Evolutionary conservation across 306 rosid genomes (phyloP).

Genomic region (Corylus heterophylla): DNA sequence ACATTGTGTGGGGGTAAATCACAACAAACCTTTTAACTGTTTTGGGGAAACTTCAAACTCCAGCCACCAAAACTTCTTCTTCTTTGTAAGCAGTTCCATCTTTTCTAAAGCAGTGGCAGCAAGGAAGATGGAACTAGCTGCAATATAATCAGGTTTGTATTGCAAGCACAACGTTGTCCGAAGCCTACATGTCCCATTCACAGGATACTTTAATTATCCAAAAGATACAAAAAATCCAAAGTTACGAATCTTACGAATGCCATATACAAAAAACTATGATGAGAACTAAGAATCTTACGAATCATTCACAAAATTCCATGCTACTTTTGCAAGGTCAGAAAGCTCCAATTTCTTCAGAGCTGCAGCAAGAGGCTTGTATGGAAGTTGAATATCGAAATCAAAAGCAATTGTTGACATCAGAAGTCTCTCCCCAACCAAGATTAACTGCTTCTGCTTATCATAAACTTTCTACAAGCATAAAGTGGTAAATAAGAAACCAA

Average conservation of each 20-base stretch:
- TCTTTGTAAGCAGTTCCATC: slow-evolving; percentile 45
- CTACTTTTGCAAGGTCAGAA: slow-evolving; percentile 42
- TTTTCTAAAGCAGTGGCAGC: slow-evolving; percentile 46
- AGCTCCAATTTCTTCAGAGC: slow-evolving; percentile 44
- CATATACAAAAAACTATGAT: background rate
- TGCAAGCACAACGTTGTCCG: slow-evolving; percentile 55
- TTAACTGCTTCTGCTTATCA: slow-evolving; percentile 44
- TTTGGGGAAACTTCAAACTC: slow-evolving; percentile 51
- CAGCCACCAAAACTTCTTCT: slow-evolving; percentile 51
- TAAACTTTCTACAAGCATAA: slow-evolving; percentile 35
- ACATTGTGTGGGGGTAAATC: background rate
- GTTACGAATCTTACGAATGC: background rate
- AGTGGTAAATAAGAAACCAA: background rate
- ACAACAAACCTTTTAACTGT: slow-evolving; percentile 43
- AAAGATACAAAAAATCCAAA: background rate
- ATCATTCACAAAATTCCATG: slow-evolving; percentile 59
- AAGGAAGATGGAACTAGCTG: slow-evolving; percentile 55
- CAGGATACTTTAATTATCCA: background rate
- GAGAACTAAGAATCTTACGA: slow-evolving; percentile 34
- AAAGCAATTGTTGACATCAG: slow-evolving; percentile 45
- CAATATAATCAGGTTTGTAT: slow-evolving; percentile 51
- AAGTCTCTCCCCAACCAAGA: slow-evolving; percentile 44
- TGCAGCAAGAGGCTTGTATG: slow-evolving; percentile 47
- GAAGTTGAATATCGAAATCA: slow-evolving; percentile 49
- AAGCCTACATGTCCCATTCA: slow-evolving; percentile 38